These are phyloP conservation scores for Colletotrichum sp. DNA, from an alignment of 2,329 filamentous ascomycete species.

Conservation along the genomic window DNA sequence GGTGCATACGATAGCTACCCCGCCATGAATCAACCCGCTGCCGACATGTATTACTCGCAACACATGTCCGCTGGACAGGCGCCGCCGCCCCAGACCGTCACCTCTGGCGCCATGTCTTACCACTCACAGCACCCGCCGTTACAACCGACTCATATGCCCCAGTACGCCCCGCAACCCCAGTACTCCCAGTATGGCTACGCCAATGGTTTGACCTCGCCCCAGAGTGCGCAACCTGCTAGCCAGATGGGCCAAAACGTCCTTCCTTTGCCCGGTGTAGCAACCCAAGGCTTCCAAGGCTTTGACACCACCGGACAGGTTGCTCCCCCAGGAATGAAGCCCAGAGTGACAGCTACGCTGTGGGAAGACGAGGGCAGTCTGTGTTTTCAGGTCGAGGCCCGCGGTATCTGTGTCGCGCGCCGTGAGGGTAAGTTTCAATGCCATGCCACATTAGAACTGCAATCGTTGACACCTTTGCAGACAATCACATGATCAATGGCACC, in stretches of 20 bases:
- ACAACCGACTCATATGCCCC: conserved; percentile 69
- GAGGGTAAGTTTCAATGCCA: conserved; percentile 68
- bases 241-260: conserved; percentile 73
- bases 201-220: conserved; percentile 83
- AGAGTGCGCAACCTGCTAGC: conserved; percentile 69
- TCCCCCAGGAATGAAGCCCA: conserved; percentile 92
- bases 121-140: conserved; percentile 78
- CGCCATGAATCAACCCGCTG: conserved; percentile 81
- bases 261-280: conserved; percentile 67
- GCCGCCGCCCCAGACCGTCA: conserved; percentile 77
- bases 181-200: conserved; percentile 76
- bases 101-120: conserved; percentile 76
- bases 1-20: conserved; percentile 49
- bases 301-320: conserved; percentile 93
- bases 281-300: conserved; percentile 63
- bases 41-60: conserved; percentile 85
- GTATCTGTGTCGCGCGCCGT: conserved; percentile 91
- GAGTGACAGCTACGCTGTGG: conserved; percentile 96
- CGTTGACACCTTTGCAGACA: conserved; percentile 63
- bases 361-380: conserved; percentile 97
- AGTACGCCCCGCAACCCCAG: conserved; percentile 68
- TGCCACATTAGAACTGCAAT: neutral
- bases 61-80: conserved; percentile 82
- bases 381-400: conserved; percentile 96
- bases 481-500: conserved; percentile 99